Conservation (phyloP, 2,329 filamentous ascomycete species). For the Sclerotinia trifoliorum region DNA sequence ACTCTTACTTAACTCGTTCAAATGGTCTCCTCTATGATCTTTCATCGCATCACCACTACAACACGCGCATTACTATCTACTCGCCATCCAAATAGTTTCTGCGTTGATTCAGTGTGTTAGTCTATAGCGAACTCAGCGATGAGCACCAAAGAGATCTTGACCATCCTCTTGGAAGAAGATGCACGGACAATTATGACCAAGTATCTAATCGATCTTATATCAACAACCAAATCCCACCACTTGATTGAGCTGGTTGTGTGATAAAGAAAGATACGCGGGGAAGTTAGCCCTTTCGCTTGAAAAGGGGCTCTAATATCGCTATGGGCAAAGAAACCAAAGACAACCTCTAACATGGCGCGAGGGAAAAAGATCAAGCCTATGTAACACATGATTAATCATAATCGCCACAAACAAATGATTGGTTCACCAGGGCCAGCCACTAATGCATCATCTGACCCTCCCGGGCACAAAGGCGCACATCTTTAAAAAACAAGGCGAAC, state of each 20-base stretch:
- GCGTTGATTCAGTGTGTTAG: too few relatives aligned
- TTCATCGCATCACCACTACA: too few relatives aligned
- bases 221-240: neutral
- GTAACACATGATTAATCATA: neutral
- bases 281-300: neutral
- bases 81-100: too few relatives aligned
- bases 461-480: neutral
- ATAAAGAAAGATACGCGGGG: neutral
- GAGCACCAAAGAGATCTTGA: too few relatives aligned
- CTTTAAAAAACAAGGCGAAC: slow-evolving; percentile 14
- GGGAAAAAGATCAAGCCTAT: neutral
- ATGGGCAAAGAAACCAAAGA: neutral
- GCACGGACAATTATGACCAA: too few relatives aligned
- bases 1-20: too few relatives aligned
- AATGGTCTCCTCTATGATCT: too few relatives aligned
- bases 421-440: neutral
- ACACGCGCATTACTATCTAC: too few relatives aligned
- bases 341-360: neutral
- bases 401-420: neutral
- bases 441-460: slow-evolving; percentile 9
- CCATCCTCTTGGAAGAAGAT: too few relatives aligned
- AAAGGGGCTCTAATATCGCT: neutral
- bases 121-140: too few relatives aligned
- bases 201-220: too few relatives aligned
- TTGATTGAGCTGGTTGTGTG: neutral